phyloP scores from a whole-genome alignment of 2,329 filamentous ascomycete species.

The Periconia sp. region DNA sequence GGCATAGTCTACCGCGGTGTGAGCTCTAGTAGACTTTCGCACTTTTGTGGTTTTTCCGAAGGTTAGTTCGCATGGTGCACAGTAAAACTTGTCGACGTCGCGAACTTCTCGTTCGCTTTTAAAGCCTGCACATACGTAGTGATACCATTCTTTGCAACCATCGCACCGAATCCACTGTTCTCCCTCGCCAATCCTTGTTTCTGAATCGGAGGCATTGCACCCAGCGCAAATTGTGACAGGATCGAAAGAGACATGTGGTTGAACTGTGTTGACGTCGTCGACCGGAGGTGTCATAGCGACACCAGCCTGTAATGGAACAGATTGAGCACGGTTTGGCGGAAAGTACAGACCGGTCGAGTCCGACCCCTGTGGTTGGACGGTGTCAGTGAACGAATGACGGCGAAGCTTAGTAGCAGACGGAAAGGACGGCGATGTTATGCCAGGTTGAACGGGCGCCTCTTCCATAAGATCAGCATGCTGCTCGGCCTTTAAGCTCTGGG shows the following conservation, averaged over 20 bases:
- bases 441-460: slow-evolving; percentile 6
- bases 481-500: slow-evolving; percentile 35
- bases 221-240: slow-evolving; percentile 56
- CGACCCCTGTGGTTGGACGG: slow-evolving; percentile 3
- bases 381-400: slow-evolving; percentile 35
- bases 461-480: slow-evolving; percentile 10
- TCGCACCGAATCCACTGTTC: slow-evolving; percentile 70
- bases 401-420: slow-evolving; percentile 19
- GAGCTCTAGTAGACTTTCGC: slow-evolving; percentile 65
- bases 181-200: slow-evolving; percentile 54
- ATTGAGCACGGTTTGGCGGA: slow-evolving; percentile 25
- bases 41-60: slow-evolving; percentile 68
- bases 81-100: slow-evolving; percentile 70
- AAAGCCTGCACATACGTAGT: slow-evolving; percentile 68
- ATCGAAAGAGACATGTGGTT: slow-evolving; percentile 16
- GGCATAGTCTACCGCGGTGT: slow-evolving; percentile 68
- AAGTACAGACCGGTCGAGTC: not conserved
- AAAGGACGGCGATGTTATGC: slow-evolving; percentile 7
- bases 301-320: slow-evolving; percentile 32
- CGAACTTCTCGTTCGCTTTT: slow-evolving; percentile 65
- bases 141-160: slow-evolving; percentile 69
- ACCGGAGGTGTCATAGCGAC: slow-evolving; percentile 15
- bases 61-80: slow-evolving; percentile 58
- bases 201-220: slow-evolving; percentile 58
- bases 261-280: slow-evolving; percentile 4